A percentile compares a stretch with the other conserved stretches of the same genome.
Evolutionary conservation across 768 basidiomycete genomes (phyloP).

Genomic region (Lactarius sp.): DNA sequence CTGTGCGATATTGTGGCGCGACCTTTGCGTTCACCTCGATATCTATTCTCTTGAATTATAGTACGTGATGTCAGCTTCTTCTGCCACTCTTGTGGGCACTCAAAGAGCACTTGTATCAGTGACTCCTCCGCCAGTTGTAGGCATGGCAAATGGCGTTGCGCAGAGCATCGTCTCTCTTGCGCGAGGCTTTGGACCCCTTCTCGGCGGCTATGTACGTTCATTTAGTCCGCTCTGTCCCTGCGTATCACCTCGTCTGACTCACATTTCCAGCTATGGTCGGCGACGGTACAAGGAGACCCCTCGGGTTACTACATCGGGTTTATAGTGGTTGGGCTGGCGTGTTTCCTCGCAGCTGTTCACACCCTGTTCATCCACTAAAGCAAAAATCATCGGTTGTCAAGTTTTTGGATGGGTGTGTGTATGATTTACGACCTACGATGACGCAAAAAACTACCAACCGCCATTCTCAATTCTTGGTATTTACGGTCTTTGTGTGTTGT

Average conservation of each 20-base stretch:
- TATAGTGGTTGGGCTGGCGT: constrained; percentile 10
- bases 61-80: constrained; percentile 36
- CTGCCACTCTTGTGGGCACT: background rate
- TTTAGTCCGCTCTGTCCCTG: constrained; percentile 27
- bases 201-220: constrained; percentile 66
- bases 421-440: background rate
- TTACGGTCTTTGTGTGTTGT: background rate
- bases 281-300: constrained; percentile 14
- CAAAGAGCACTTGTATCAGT: constrained; percentile 41
- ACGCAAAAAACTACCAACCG: background rate
- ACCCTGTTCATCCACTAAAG: constrained; percentile 18
- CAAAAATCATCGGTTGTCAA: background rate
- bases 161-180: constrained; percentile 94
- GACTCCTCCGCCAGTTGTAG: constrained; percentile 86
- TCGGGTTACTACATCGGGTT: constrained; percentile 22
- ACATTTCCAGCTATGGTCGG: constrained; percentile 23
- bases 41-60: constrained; percentile 83
- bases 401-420: background rate
- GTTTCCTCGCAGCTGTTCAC: constrained; percentile 9
- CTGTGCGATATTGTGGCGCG: constrained; percentile 79
- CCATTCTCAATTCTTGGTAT: background rate
- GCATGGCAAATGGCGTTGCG: constrained; percentile 91
- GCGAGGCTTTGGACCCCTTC: constrained; percentile 81
- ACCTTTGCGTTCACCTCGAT: constrained; percentile 91
- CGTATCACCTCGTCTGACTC: background rate